Evolutionary conservation across 2,329 filamentous ascomycete genomes (phyloP), one percentile per base, ranked within the genome.

Genomic region (Aureobasidium namibiae): DNA sequence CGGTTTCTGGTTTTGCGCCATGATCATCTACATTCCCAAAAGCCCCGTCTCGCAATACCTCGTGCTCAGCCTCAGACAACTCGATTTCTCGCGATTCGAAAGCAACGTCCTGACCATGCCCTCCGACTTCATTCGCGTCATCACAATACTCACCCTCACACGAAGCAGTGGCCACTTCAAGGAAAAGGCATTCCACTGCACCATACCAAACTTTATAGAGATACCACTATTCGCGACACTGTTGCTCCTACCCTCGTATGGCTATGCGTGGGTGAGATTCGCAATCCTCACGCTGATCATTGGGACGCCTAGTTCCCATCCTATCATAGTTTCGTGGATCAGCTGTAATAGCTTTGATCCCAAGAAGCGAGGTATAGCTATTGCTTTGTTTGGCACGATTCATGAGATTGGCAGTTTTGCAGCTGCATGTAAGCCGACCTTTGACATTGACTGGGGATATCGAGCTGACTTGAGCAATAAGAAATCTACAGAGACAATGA

Each of bases 81-180:
- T 86, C 0, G 84, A 78, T 1, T 85, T 86, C 70, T 56, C 60
- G 9, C 45, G 44, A 23, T 61, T 61, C 23, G 42, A 56, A 23
- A 61, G 60, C 34, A 63, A 46, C 49, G 59, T 63, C 31, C 45
- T 63, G 18, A 42, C 57, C 7, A 54, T 61, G 29, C 61, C 61
- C 4, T 59, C 54, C 7, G 61, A 57, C 13, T 14, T 63, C 3
- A 18, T 63, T 9, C 61, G 61, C 36, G 82, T 84, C 61, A 56
- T 82, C 52, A 82, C 81, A 48, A 78, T 85, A 69, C 67, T 84
- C 16, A 66, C 74, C 1, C 75, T 81, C 60, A 80, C 82, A 0
- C 81, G 75, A 70, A 73, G 79, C 45, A 81, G 79, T 9, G 80
- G 83, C 57, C 75, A 77, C 60, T 80, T 82, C 62, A 79, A 82